Base-by-base conservation (phyloP, 106 monocot species). In the Triglochin maritima region DNA sequence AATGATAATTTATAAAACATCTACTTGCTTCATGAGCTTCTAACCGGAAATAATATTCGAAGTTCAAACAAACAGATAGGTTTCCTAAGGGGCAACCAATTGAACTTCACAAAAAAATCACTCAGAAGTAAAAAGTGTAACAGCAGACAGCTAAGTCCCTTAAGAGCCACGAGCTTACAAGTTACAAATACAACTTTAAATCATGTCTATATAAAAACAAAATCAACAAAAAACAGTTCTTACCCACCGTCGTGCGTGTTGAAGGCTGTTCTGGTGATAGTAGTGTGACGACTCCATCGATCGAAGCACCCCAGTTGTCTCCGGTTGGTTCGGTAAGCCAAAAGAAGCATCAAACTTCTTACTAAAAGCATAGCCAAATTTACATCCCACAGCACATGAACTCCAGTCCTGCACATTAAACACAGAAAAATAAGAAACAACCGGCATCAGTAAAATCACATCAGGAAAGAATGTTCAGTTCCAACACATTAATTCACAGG, bases 211-310 rank as follows among this genome's bases (percentile, higher is more conserved):
- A 4, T 44, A 62, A 11, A 44, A 29, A n/a, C n/a, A n/a, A 9
- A 6, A 49, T 15, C 46, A 52, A 52, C 11, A 52, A 2, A 47
- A 47, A 53, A 56, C 6, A 56, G 56, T 73, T 74, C 83, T 89
- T 89, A 93, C 93, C 86, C 83, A 93, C 93, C 93, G 79, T 86
- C 88, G 74, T 76, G 93, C 93, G 43, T 74, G 61, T 57, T 70
- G 78, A 77, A 94, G 69, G 60, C 79, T 80, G 68, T 94, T 94
- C 67, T 86, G 86, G 11, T 47, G 6, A 67, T 86, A 94, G 65
- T 94, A 94, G 9, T 84, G 80, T 29, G 93, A 89, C 59, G 93
- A 94, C 74, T 94, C 93, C 93, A 94, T 94, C 16, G 93, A 94
- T 7, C 89, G 77, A 17, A 69, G 84, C 44, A 94, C 68, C 59